Evolutionary conservation across 192 early-diverging fungal genomes (phyloP).

Genomic region (Cladochytrium replicatum): DNA sequence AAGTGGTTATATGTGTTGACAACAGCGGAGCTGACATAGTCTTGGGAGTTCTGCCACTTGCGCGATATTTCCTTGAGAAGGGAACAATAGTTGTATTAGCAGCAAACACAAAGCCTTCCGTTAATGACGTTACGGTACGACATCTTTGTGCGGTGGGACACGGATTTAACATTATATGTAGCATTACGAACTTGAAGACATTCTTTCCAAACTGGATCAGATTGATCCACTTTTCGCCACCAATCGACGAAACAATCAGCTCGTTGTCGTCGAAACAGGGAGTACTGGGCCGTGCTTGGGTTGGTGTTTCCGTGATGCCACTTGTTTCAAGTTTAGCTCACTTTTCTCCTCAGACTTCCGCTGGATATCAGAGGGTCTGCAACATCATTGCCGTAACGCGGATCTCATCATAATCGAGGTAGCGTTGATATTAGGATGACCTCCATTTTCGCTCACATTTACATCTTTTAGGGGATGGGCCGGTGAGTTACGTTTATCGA

Average conservation of each 20-base stretch:
- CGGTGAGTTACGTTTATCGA: neutral
- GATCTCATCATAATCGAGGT: constrained; percentile 70
- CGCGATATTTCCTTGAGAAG: constrained; percentile 43
- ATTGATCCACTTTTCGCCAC: constrained; percentile 32
- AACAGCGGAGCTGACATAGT: constrained; percentile 75
- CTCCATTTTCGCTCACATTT: neutral
- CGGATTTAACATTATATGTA: constrained; percentile 5
- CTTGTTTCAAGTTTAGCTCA: neutral
- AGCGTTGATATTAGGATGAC: neutral
- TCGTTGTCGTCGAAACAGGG: constrained; percentile 57
- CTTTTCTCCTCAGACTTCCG: neutral
- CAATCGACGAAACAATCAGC: constrained; percentile 16
- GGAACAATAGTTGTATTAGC: constrained; percentile 57
- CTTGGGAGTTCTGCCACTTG: constrained; percentile 70
- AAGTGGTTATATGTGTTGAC: constrained; percentile 70
- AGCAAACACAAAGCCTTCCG: constrained; percentile 62
- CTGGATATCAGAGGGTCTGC: constrained; percentile 33
- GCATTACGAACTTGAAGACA: constrained; percentile 40
- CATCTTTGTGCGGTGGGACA: neutral
- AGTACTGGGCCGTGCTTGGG: constrained; percentile 59
- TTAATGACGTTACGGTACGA: constrained; percentile 68
- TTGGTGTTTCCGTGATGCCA: too few species aligned
- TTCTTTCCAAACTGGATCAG: constrained; percentile 30
- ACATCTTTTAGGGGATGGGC: constrained; percentile 14
- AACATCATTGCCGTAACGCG: constrained; percentile 48